Evolutionary conservation across 352 stramenopile species (phyloP), one percentile per base, ranked within the genome.

Genomic region (Pythium vanterpoolii): DNA sequence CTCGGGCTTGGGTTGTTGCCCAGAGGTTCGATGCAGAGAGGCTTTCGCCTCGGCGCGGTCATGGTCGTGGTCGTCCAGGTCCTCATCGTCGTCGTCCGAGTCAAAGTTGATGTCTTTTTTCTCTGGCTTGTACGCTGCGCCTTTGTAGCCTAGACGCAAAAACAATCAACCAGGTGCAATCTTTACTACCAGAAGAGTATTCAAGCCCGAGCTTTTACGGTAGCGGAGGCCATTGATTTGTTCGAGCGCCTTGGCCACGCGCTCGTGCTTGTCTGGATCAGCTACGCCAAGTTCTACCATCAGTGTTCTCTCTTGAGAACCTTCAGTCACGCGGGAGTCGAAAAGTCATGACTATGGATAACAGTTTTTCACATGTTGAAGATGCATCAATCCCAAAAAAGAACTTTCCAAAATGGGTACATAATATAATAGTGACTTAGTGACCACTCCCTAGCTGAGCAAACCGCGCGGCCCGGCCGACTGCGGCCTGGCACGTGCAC

Each of bases 161-260:
- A 9, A 7, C 10, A 27, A 21, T 10, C 13, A 24, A 26, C 13
- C 40, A 44, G 38, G n/a, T 46, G 40, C 24, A 19, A 46, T 19
- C 26, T 5, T 44, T 8, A 21, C 6, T 8, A 8, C 13, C 6
- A 28, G 26, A 19, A 61, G 11, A 53, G 24, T 39, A 38, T 10
- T 6, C 16, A 19, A 34, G 6, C 9, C 21, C 11, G 31, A 11
- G 34, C 13, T 52, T 72, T 26, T 66, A 89, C 81, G 75, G 53
- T 90, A 89, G 64, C 73, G 73, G 3, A 90, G 58, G 0, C 67
- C 76, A 46, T 90, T 90, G 66, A 88, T 71, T 57, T 90, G 81
- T 55, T 87, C 78, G 13, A 90, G 76, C 26, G 79, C 81, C 43
- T 76, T 77, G 26, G 64, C 60, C 28, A 90, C 81, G 40, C 81